A percentile compares a stretch with the other conserved stretches of the same genome.
These are phyloP conservation scores for Salisapilia sapeloensis DNA, from an alignment of 352 stramenopile species.

Conservation along the genomic window DNA sequence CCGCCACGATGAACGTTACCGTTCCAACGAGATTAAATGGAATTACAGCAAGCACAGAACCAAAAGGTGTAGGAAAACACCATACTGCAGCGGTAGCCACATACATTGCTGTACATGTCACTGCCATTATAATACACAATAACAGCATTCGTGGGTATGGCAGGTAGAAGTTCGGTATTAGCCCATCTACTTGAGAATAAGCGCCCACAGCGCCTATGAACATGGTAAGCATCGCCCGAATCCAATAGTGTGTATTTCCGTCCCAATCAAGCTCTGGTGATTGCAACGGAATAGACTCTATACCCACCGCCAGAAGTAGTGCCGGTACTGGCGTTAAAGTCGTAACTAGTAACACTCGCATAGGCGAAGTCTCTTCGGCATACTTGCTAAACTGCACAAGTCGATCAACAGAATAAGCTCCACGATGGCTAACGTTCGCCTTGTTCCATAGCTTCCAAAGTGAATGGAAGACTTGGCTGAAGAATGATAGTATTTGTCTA, in stretches of 20 bases:
- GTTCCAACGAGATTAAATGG: slow-evolving; percentile 3
- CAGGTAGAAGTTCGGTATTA: slow-evolving; percentile 8
- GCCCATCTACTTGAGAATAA: slow-evolving; percentile 1
- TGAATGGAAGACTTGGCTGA: background rate
- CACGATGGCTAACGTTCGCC: slow-evolving; percentile 3
- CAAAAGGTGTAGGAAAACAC: slow-evolving; percentile 8
- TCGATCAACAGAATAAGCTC: slow-evolving; percentile 1
- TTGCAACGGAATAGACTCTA: slow-evolving; percentile 2
- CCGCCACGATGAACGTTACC: slow-evolving; percentile 3
- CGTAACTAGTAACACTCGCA: slow-evolving; percentile 1
- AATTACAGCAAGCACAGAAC: slow-evolving; percentile 3
- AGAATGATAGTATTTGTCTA: slow-evolving; percentile 1
- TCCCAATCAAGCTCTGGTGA: background rate
- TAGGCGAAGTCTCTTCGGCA: background rate
- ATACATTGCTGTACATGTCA: background rate
- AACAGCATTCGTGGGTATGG: background rate
- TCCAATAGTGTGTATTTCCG: slow-evolving; percentile 1
- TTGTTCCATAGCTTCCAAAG: slow-evolving; percentile 1
- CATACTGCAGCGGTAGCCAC: slow-evolving; percentile 1
- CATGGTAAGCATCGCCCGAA: slow-evolving; percentile 2
- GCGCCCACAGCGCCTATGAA: slow-evolving; percentile 1
- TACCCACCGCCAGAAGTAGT: slow-evolving; percentile 2
- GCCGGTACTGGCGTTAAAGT: slow-evolving; percentile 2
- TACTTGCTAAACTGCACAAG: slow-evolving; percentile 2
- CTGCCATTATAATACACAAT: slow-evolving; percentile 3